Base-by-base conservation (phyloP, 805 yeast genomes). In the Pichia ethanolica region DNA sequence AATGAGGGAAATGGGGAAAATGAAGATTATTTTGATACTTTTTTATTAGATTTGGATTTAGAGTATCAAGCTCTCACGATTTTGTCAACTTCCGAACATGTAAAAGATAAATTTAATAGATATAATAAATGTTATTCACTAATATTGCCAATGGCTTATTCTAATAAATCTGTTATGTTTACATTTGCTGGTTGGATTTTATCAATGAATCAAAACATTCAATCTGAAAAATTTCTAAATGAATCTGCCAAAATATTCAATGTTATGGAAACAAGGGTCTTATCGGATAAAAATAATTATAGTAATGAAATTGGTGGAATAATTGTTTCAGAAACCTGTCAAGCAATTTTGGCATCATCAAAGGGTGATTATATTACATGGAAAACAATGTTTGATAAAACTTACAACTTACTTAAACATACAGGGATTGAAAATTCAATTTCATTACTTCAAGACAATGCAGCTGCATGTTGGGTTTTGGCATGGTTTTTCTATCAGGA, bases 151-250 rank as follows among this genome's bases (percentile, higher is more conserved):
- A 27, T 45, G 11, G 47, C 47, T 8, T 39, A 28, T 33, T 14
- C 39, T 26, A 34, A 45, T 34, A 38, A 45, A 30, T 7, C 30
- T 6, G 47, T 45, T 12, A 37, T 45, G 42, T 38, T n/a, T 12
- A 38, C 47, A 10, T 45, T 45, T 45, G 35, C 47, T 12, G 47
- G 42, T 26, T 45, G 47, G 47, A 38, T 45, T 3, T 45, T 45
- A 34, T 20, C 43, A 10, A 14, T 45, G 12, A n/a, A 32, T 12
- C 26, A 38, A 13, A 38, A 37, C 25, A 7, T 41, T 26, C n/a
- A 25, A 5, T 32, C 39, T 20, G 39, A 32, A 37, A 30, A 30
- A 38, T 45, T 38, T 30, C 25, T 45, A 13, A 4, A 32, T 5
- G 47, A 37, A 11, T 45, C 47, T 8, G 13, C 13, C 13, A 36